Evolutionary conservation across 345 rosid species (phyloP), one percentile per base, ranked within the genome.

Genomic region (Populus alba): DNA sequence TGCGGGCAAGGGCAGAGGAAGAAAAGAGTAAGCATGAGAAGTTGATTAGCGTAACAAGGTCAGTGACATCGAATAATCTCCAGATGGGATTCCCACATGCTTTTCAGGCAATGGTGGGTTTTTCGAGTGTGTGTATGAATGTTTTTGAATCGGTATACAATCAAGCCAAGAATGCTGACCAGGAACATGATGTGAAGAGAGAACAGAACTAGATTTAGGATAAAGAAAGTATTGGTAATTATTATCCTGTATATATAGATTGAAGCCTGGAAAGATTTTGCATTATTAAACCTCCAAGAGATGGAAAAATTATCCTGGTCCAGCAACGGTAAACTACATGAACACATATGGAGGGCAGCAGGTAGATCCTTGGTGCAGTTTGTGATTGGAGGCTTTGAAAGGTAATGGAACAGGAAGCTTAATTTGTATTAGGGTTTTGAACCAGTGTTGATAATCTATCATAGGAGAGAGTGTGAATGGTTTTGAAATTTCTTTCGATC

Each of bases 41-140:
- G 87, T 81, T 89, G 0, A 89, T 91, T 25, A 88, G 90, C 35
- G 79, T 93, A 80, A 96, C 94, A 1, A 87, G 99, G 79, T 90
- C 90, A 43, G 91, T 94, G 92, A 96, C 98, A 9, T 57, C 92
- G 65, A 92, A 92, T 73, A 93, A 92, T 87, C 88, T 96, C 79
- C 95, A 94, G 88, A 91, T 96, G 98, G 97, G 97, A 18, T 90
- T 96, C 68, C 97, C 99, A 0, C 95, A 91, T 71, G 92, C 94
- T 72, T 92, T 96, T 77, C 97, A 96, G 78, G 97, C 98, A 1
- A 86, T 94, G 79, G 97, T 88, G 22, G 98, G 99, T 61, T 92
- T 96, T 75, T 96, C 99, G 18, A 93, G 97, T 65, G 97, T 96
- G 66, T 96, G 98, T 67, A 94, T 88, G 94, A 93, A 90, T 53